Conservation (phyloP, 768 basidiomycete genomes). For the Trametes gibbosa region DNA sequence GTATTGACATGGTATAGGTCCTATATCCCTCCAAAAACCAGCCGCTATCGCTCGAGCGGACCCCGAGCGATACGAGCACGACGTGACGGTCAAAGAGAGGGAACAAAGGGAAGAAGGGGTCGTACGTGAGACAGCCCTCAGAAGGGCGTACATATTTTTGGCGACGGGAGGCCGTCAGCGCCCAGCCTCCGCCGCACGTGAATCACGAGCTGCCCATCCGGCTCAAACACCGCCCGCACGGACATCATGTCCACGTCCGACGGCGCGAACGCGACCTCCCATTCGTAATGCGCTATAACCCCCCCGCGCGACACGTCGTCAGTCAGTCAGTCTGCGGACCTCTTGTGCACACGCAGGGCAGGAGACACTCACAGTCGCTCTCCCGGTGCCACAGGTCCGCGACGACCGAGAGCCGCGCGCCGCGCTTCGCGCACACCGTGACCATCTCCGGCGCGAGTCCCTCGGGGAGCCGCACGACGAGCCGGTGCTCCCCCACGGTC, state of each 20-base stretch:
- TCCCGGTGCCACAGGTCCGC: conserved; percentile 66
- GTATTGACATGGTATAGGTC: no score
- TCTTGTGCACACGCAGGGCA: background rate
- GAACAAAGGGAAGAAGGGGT: background rate
- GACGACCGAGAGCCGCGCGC: conserved; percentile 53
- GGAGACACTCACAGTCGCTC: conserved; percentile 49
- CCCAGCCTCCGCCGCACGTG: conserved; percentile 13
- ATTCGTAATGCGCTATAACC: conserved; percentile 58
- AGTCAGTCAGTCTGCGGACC: no score
- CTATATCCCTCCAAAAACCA: no score
- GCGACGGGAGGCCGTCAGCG: background rate
- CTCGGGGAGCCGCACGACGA: conserved; percentile 49
- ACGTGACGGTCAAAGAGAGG: background rate
- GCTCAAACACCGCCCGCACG: conserved; percentile 47
- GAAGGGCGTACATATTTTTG: background rate
- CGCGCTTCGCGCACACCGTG: conserved; percentile 58
- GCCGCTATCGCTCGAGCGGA: background rate
- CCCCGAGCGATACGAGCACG: no score
- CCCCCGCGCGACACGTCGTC: no score
- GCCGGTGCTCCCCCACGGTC: conserved; percentile 38
- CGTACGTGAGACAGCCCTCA: background rate
- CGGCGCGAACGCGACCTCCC: conserved; percentile 54
- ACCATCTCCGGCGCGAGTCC: conserved; percentile 59
- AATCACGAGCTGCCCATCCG: conserved; percentile 12
- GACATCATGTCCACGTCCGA: conserved; percentile 53